phyloP scores from a whole-genome alignment of 257 asterid species.

The Phtheirospermum japonicum region DNA sequence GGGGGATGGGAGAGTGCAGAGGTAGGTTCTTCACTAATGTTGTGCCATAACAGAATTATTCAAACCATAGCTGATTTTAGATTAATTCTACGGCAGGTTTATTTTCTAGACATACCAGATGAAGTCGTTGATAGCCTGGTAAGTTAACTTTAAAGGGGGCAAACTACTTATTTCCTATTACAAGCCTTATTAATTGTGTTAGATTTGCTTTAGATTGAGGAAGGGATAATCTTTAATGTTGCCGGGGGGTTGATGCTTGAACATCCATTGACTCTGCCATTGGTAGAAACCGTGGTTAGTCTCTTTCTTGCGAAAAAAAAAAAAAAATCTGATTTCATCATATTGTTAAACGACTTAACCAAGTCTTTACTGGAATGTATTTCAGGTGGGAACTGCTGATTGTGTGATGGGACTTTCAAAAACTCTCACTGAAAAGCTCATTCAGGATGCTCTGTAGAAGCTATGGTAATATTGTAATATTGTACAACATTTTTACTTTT shows the following conservation, averaged over 20 bases:
- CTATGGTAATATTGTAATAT: constrained; percentile 10
- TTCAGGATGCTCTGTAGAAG: constrained; percentile 53
- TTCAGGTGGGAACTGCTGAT: constrained; percentile 74
- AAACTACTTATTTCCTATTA: constrained; percentile 14
- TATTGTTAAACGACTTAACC: neutral
- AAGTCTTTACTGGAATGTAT: constrained; percentile 1
- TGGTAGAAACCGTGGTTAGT: constrained; percentile 73
- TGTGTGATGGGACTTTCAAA: constrained; percentile 87
- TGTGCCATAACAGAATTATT: neutral
- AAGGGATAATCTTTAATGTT: constrained; percentile 63
- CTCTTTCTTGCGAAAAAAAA: too few species aligned
- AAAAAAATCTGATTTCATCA: neutral
- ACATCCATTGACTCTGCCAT: constrained; percentile 76
- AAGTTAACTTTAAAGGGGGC: constrained; percentile 24
- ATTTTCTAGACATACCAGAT: constrained; percentile 82
- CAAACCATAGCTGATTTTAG: constrained; percentile 20
- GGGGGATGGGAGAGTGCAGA: constrained; percentile 88
- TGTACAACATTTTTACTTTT: neutral
- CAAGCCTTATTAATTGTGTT: constrained; percentile 21
- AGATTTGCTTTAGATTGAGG: constrained; percentile 59
- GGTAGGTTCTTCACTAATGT: constrained; percentile 57
- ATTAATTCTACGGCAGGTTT: constrained; percentile 52
- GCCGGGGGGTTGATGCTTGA: constrained; percentile 97
- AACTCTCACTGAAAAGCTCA: constrained; percentile 64
- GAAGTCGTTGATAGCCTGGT: constrained; percentile 74